phyloP scores from a whole-genome alignment of 2,329 filamentous ascomycete species.

The Ophiostoma angusticollis region DNA sequence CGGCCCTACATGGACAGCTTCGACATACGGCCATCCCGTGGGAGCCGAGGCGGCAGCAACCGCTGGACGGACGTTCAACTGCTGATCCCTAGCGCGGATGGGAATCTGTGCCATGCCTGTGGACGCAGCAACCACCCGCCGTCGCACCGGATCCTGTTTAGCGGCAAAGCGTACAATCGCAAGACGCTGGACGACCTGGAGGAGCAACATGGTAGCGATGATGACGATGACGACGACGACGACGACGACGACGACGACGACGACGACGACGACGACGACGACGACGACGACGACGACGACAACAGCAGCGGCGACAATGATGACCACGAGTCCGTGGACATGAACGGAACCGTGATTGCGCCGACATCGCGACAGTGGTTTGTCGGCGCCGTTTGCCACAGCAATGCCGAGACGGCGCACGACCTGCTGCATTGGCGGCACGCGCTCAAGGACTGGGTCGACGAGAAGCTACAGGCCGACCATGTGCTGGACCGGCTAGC shows the following conservation, averaged over 20 bases:
- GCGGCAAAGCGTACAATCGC: conserved; percentile 52
- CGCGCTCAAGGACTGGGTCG: conserved; percentile 59
- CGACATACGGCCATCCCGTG: conserved; percentile 24
- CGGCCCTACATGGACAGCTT: conserved; percentile 47
- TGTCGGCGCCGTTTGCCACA: conserved; percentile 28
- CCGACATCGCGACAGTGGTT: conserved; percentile 27
- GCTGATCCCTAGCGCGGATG: conserved; percentile 2
- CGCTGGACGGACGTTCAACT: too few species aligned
- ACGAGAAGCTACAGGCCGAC: conserved; percentile 44
- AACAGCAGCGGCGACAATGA: conserved; percentile 22
- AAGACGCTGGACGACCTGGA: conserved; percentile 54
- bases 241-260: conserved; percentile 23
- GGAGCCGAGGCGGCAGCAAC: neutral
- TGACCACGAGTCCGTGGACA: conserved; percentile 23
- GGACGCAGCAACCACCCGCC: conserved; percentile 57
- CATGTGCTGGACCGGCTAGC: conserved; percentile 34
- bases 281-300: conserved; percentile 23
- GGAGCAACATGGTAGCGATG: conserved; percentile 1
- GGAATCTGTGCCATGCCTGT: conserved; percentile 54
- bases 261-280: conserved; percentile 19
- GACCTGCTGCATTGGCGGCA: conserved; percentile 64
- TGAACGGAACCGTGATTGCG: conserved; percentile 25
- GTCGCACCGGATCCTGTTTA: conserved; percentile 48
- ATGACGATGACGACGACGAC: conserved; percentile 18
- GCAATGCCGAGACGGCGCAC: conserved; percentile 55